phyloP scores from a whole-genome alignment of 176 grass and related monocot genomes.

The Phyllostachys edulis region DNA sequence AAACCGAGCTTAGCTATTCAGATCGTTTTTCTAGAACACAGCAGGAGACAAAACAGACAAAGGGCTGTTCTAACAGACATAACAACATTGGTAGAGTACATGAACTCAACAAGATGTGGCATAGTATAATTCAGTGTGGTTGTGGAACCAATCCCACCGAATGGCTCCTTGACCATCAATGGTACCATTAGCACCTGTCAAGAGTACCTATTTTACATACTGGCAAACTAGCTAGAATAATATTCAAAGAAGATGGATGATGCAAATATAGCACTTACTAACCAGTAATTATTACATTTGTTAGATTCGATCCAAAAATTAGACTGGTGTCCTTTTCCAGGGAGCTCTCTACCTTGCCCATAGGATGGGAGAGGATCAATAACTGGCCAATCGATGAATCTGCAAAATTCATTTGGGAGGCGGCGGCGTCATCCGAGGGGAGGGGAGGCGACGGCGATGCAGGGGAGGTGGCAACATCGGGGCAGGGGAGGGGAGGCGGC shows the following conservation, averaged over 20 bases:
- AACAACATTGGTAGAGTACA: constrained; percentile 76
- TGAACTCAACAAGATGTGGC: constrained; percentile 85
- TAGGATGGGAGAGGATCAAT: constrained; percentile 91
- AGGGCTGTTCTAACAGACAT: too few species aligned
- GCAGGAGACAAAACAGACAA: too few species aligned
- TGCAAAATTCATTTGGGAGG: constrained; percentile 24
- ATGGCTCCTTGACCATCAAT: constrained; percentile 87
- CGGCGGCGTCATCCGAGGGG: too few species aligned
- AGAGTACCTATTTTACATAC: constrained; percentile 10
- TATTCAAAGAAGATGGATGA: neutral
- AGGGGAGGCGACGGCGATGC: too few species aligned
- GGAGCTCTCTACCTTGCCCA: constrained; percentile 86
- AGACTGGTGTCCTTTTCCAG: constrained; percentile 79
- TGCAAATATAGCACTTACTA: constrained; percentile 24
- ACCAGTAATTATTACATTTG: constrained; percentile 92
- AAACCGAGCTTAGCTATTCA: too few species aligned
- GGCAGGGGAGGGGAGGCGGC: too few species aligned
- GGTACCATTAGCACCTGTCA: constrained; percentile 79
- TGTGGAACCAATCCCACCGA: constrained; percentile 88
- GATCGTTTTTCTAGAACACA: too few species aligned
- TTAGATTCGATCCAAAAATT: constrained; percentile 82
- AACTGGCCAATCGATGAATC: constrained; percentile 75
- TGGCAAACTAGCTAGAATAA: constrained; percentile 9
- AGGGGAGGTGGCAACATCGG: too few species aligned
- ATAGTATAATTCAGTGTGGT: constrained; percentile 77